Percentiles rank a stretch among this genome's conserved stretches.
phyloP scores from a whole-genome alignment of 257 asterid species.

The Nicotiana noctiflora region DNA sequence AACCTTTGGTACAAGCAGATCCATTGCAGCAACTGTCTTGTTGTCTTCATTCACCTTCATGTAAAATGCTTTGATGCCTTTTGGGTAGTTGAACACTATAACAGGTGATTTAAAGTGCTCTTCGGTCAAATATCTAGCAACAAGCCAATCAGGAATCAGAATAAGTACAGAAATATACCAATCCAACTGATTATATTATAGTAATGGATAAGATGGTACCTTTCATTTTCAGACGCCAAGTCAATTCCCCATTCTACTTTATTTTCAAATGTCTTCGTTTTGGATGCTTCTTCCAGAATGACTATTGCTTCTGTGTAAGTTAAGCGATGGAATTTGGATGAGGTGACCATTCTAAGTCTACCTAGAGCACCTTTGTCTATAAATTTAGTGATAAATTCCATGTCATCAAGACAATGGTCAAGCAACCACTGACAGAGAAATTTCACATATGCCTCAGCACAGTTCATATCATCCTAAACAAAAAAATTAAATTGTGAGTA shows the following conservation, averaged over 20 bases:
- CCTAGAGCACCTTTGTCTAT: slow-evolving; percentile 59
- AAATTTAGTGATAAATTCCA: slow-evolving; percentile 67
- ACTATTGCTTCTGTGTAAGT: slow-evolving; percentile 80
- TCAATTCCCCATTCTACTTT: slow-evolving; percentile 96
- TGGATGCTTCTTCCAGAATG: slow-evolving; percentile 69
- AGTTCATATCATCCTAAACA: slow-evolving; percentile 85
- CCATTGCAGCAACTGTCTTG: slow-evolving; percentile 99
- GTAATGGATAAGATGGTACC: slow-evolving; percentile 26
- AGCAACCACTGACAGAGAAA: slow-evolving; percentile 89
- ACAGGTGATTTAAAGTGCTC: slow-evolving; percentile 86
- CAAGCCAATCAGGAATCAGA: slow-evolving; percentile 7
- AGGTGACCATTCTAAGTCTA: slow-evolving; percentile 77
- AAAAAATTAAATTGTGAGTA: neutral
- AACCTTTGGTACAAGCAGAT: slow-evolving; percentile 97
- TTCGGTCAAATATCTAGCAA: slow-evolving; percentile 71
- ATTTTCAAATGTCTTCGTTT: slow-evolving; percentile 69
- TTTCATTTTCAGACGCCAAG: slow-evolving; percentile 95
- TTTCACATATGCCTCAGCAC: slow-evolving; percentile 93
- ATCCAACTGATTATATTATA: neutral
- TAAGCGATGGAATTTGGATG: slow-evolving; percentile 53
- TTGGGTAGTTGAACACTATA: slow-evolving; percentile 94
- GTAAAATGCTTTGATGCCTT: slow-evolving; percentile 85
- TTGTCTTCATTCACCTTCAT: slow-evolving; percentile 95
- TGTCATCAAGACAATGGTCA: slow-evolving; percentile 83
- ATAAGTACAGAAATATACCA: neutral